These are phyloP conservation scores for Hypomontagnella submonticulosa DNA, from an alignment of 495 filamentous ascomycete genomes.

Conservation along the genomic window DNA sequence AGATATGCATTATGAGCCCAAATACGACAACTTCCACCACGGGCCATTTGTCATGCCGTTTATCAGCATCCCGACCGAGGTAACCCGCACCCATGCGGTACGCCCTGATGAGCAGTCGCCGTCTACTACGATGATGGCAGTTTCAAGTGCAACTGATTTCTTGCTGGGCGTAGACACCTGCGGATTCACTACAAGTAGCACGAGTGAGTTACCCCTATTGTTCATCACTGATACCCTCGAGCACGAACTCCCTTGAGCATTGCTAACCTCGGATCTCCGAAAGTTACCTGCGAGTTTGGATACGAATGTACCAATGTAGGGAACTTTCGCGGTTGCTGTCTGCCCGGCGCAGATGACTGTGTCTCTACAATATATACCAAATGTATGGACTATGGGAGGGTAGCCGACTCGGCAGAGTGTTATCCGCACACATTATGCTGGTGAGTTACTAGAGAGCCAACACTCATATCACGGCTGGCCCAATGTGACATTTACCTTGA, in stretches of 20 bases:
- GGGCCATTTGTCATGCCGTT: constrained; percentile 40
- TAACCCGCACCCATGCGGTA: constrained; percentile 10
- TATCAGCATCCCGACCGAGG: constrained; percentile 33
- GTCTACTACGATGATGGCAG: constrained; percentile 24
- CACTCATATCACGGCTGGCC: background rate
- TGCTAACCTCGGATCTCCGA: constrained; percentile 5
- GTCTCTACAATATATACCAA: constrained; percentile 38
- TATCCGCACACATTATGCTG: constrained; percentile 44
- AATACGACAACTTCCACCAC: constrained; percentile 17
- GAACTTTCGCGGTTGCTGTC: constrained; percentile 43
- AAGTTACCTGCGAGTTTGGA: constrained; percentile 43
- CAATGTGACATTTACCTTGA: constrained; percentile 2
- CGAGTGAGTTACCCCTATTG: constrained; percentile 31
- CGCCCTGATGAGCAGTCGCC: constrained; percentile 18
- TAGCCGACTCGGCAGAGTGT: constrained; percentile 23
- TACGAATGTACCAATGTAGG: constrained; percentile 43
- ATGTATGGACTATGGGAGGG: constrained; percentile 35
- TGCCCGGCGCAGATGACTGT: constrained; percentile 33
- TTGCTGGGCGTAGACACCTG: constrained; percentile 42
- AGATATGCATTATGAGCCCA: constrained; percentile 39
- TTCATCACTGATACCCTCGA: background rate
- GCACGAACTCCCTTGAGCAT: background rate
- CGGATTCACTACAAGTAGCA: constrained; percentile 37
- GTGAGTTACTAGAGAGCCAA: constrained; percentile 27
- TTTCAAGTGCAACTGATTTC: constrained; percentile 28